Evolutionary conservation across 306 rosid genomes (phyloP), one percentile per base, ranked within the genome.

Genomic region (Vachellia pachyceras): DNA sequence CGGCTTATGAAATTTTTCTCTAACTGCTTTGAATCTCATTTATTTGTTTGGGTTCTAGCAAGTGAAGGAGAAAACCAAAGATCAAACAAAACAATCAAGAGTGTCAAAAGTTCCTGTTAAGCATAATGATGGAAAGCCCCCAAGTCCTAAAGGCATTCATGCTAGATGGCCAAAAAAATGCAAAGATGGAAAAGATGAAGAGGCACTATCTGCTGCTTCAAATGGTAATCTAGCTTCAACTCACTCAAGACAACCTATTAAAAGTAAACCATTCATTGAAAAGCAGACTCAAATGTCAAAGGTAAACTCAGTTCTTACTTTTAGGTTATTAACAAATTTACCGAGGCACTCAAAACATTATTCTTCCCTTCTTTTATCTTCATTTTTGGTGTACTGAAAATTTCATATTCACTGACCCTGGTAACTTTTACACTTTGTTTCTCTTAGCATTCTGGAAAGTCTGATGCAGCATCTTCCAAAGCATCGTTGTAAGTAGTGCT

Each of bases 401-500:
- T 79, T 72, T 10, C 42, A 49, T 64, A 66, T 79, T 83, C 85
- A 55, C 81, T 67, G 73, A 82, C 76, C 45, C 81, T 86, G 86
- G 88, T 86, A 72, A 33, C 76, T 69, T 76, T 69, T 77, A 29
- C 78, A 49, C 68, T 85, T 11, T 72, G 67, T 79, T 89, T 86
- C 71, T 89, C 82, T 50, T 94, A 92, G 98, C 87, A 84, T 47
- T 69, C 89, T 65, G 91, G 87, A 82, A 91, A 94, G 80, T 78
- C 91, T 83, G 91, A 89, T 84, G 90, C 92, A 65, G 88, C 89
- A 75, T 77, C 70, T 57, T 78, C 92, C 37, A 88, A 94, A 72
- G 90, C 83, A 83, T 82, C 75, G 20, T 36, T 35, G 99, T 93
- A 86, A 82, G 98, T 86, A 75, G 58, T 76, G 71, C 75, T 80